Evolutionary conservation across 768 basidiomycete genomes (phyloP).

Genomic region (Tephrocybe sp.): DNA sequence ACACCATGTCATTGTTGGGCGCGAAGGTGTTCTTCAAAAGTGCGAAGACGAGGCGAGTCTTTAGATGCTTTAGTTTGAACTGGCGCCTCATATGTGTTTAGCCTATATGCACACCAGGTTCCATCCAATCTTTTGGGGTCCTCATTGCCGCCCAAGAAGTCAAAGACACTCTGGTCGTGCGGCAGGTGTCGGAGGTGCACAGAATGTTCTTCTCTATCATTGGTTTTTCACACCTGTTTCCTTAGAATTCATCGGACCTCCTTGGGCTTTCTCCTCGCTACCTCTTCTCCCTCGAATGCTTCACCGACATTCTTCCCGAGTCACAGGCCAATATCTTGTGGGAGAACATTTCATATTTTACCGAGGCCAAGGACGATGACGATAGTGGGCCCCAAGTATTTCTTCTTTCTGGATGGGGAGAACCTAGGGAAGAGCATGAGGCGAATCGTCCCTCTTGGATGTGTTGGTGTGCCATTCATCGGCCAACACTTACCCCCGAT

Average conservation of each 20-base stretch:
- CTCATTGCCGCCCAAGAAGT: slow-evolving; percentile 67
- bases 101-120: slow-evolving; percentile 81
- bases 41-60: slow-evolving; percentile 73
- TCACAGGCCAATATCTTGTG: slow-evolving; percentile 64
- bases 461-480: slow-evolving; percentile 69
- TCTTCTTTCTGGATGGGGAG: slow-evolving; percentile 66
- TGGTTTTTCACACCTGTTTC: neutral
- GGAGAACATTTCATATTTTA: slow-evolving; percentile 71
- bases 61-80: neutral
- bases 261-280: slow-evolving; percentile 69
- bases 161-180: slow-evolving; percentile 55
- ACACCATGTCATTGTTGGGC: slow-evolving; percentile 65
- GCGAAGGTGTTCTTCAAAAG: slow-evolving; percentile 59
- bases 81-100: slow-evolving; percentile 20
- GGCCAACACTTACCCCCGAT: slow-evolving; percentile 31
- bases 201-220: neutral
- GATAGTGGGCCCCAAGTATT: slow-evolving; percentile 57
- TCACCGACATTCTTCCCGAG: slow-evolving; percentile 66
- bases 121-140: slow-evolving; percentile 82
- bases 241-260: slow-evolving; percentile 70
- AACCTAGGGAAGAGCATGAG: slow-evolving; percentile 50
- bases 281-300: slow-evolving; percentile 70
- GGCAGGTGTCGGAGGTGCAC: slow-evolving; percentile 77
- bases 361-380: slow-evolving; percentile 46
- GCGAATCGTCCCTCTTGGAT: slow-evolving; percentile 50